These are phyloP conservation scores for Eucalyptus pauciflora DNA, from an alignment of 345 rosid genomes.

Conservation along the genomic window DNA sequence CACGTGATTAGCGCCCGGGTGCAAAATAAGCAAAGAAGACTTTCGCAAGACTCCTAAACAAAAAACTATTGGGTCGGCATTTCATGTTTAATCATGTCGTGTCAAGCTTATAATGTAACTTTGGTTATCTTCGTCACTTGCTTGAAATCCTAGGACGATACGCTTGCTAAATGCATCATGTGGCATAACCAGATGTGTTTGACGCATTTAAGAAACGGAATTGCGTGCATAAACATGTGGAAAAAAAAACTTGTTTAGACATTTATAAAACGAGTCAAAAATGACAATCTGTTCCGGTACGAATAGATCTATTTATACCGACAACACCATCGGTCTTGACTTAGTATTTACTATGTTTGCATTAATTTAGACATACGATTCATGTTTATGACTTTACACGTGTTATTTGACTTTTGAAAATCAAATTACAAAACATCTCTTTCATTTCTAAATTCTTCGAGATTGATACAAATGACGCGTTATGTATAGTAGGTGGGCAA, in stretches of 20 bases:
- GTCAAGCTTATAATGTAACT: too few species aligned
- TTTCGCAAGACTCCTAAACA: background rate
- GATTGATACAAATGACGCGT: background rate
- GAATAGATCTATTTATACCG: background rate
- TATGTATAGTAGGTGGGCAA: background rate
- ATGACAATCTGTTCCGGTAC: accelerated
- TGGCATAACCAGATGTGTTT: too few species aligned
- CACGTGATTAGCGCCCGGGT: background rate
- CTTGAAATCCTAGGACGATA: background rate
- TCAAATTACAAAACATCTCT: background rate
- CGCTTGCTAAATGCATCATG: accelerated
- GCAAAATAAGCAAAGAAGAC: background rate
- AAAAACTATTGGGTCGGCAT: background rate
- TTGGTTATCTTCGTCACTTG: accelerated
- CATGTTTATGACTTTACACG: accelerated
- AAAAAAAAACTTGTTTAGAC: accelerated
- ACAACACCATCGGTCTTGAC: too few species aligned
- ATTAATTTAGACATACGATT: too few species aligned
- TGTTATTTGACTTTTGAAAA: background rate
- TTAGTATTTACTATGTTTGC: too few species aligned
- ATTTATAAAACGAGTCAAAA: background rate
- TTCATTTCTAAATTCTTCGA: background rate
- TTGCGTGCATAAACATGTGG: background rate
- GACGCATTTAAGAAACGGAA: background rate
- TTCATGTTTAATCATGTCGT: too few species aligned